These are phyloP conservation scores for Casuarina equisetifolia DNA, from an alignment of 306 rosid species.

Conservation along the genomic window DNA sequence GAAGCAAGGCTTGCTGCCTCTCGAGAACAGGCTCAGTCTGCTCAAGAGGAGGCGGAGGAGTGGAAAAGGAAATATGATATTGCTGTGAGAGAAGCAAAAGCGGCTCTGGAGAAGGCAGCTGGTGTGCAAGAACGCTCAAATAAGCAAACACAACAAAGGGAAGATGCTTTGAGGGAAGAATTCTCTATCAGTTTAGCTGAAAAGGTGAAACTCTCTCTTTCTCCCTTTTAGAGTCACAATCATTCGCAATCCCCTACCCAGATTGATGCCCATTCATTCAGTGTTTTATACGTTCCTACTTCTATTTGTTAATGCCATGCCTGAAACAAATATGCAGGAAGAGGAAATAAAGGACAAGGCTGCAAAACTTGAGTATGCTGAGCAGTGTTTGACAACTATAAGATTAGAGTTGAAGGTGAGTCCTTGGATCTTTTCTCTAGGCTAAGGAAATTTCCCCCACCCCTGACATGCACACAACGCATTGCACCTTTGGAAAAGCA, in stretches of 20 bases:
- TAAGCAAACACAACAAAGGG: slow-evolving; percentile 80
- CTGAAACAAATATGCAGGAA: slow-evolving; percentile 56
- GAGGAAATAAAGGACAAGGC: slow-evolving; percentile 74
- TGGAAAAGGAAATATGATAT: slow-evolving; percentile 92
- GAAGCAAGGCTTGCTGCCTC: slow-evolving; percentile 97
- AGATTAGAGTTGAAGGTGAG: slow-evolving; percentile 81
- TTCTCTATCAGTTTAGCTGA: slow-evolving; percentile 69
- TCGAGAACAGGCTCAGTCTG: slow-evolving; percentile 85
- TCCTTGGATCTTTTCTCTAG: slow-evolving; percentile 19
- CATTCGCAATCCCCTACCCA: neutral
- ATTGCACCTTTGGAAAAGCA: too few relatives aligned
- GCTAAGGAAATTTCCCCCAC: neutral
- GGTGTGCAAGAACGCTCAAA: slow-evolving; percentile 73
- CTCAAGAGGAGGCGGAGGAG: slow-evolving; percentile 96
- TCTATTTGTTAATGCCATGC: slow-evolving; percentile 2
- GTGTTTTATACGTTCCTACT: neutral
- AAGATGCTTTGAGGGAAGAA: slow-evolving; percentile 93
- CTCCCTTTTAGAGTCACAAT: neutral
- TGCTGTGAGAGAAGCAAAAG: slow-evolving; percentile 84
- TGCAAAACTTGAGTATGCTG: slow-evolving; percentile 69
- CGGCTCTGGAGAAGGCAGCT: slow-evolving; percentile 93
- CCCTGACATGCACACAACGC: neutral
- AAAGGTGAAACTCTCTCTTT: slow-evolving; percentile 47
- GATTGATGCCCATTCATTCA: too few relatives aligned
- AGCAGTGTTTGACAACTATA: slow-evolving; percentile 79